A percentile compares a stretch with the other conserved stretches of the same genome.
phyloP scores from a whole-genome alignment of 1,139 yeast genomes.

The Suhomyces bribrorum region DNA sequence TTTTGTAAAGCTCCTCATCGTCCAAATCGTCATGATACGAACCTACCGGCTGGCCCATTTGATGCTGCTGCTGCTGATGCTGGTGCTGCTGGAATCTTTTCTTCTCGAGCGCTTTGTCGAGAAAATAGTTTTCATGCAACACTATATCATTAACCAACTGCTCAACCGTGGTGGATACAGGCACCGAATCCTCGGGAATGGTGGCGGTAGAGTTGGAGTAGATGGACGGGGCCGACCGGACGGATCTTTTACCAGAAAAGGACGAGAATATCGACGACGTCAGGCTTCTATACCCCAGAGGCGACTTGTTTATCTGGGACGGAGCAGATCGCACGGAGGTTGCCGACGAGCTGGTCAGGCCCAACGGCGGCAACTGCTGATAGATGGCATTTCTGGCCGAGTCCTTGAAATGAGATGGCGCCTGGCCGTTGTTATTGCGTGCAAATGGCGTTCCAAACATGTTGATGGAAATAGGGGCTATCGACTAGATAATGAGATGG shows the following conservation, averaged over 20 bases:
- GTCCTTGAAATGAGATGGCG: conserved; percentile 49
- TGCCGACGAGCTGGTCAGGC: conserved; percentile 26
- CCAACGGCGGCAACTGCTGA: conserved; percentile 42
- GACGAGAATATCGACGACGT: conserved; percentile 36
- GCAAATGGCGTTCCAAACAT: conserved; percentile 47
- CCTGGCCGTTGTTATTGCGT: conserved; percentile 31
- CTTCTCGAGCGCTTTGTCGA: conserved; percentile 18
- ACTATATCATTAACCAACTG: conserved; percentile 47
- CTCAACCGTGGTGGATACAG: conserved; percentile 45
- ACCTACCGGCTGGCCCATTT: conserved; percentile 5
- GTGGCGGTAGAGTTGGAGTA: conserved; percentile 48
- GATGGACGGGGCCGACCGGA: conserved; percentile 46
- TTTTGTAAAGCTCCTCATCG: conserved; percentile 36
- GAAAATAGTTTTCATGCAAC: conserved; percentile 40
- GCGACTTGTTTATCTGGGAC: conserved; percentile 13
- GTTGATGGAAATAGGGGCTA: background rate
- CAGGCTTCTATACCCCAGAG: conserved; percentile 28
- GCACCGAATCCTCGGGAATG: conserved; percentile 50
- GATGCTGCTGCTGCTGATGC: conserved; percentile 13
- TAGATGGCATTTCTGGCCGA: conserved; percentile 50
- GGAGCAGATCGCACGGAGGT: conserved; percentile 20
- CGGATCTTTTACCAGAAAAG: conserved; percentile 35
- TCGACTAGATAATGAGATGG: background rate
- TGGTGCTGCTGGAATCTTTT: conserved; percentile 7
- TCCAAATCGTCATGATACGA: conserved; percentile 19